Base-by-base conservation (phyloP, 768 basidiomycete species). In the Pisolithus marmoratus region DNA sequence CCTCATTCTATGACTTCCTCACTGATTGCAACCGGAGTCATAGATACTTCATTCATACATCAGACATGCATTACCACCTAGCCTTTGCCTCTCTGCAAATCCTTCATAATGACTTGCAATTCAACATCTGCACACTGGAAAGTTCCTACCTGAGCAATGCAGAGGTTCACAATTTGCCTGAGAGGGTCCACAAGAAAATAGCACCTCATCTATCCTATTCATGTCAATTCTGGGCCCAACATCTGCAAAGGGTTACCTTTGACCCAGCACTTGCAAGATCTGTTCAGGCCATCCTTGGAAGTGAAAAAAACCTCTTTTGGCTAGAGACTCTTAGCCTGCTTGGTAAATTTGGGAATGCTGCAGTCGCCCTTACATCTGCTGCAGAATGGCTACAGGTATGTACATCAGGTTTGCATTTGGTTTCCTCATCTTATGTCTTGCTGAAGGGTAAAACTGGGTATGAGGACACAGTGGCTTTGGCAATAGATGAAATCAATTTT, bases 131-230 rank as follows among this genome's bases (percentile, higher is more conserved):
- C 53, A 22, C 60, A 8, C 50, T 73, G 3, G 54, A 59, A 24
- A 63, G 60, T 14, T 72, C 71, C 2, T 62, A 65, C 48, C n/a
- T 62, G 7, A 53, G 31, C 8, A 70, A 73, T 50, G 24, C 42
- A 11, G 61, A 71, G n/a, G 50, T 69, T 15, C 14, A 6, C 0
- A 52, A 14, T 26, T 29, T 42, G 27, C 8, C 2, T 34, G 46
- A 26, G 43, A 47, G 47, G 22, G 8, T 55, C 8, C 4, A 46
- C 20, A 43, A 22, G 17, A 43, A 24, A 26, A 55, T 55, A 5
- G 11, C 57, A n/a, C 23, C 11, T 8, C 42, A 47, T 36, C 38
- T n/a, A n/a, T n/a, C n/a, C n/a, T n/a, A n/a, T n/a, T n/a, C n/a
- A n/a, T n/a, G n/a, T n/a, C n/a, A n/a, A 26, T 58, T 49, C 41